Evolutionary conservation across 306 rosid genomes (phyloP), one percentile per base, ranked within the genome.

Genomic region (Pyrus bretschneideri): DNA sequence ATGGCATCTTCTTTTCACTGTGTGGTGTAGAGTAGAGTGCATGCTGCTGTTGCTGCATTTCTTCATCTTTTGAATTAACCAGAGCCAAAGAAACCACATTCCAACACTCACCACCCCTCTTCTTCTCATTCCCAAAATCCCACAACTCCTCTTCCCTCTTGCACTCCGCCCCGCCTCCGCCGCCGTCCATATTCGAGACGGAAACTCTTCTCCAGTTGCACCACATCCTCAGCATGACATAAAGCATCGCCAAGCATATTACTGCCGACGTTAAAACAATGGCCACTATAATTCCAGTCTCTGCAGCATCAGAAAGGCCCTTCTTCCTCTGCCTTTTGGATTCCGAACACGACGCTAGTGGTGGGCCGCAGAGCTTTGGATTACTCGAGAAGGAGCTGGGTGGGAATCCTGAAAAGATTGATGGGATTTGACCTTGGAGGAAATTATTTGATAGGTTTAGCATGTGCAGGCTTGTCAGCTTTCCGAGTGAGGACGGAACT

Each of bases 151-250:
- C 94, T 70, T 85, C 85, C 77, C 57, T 81, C 72, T 70, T 81
- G 30, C 57, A 29, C 13, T 71, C 85, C 54, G 44, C 74, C 46
- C 46, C 79, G 21, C 85, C 83, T 58, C 88, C 88, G 3, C 46
- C 82, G 62, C 87, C 86, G 4, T 89, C 93, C 25, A 84, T 79
- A 78, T 81, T 95, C 38, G 96, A 87, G 76, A 91, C 85, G 0
- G 90, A 69, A 51, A 89, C 92, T 81, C 83, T 79, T 86, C 93
- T 91, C 99, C 99, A 95, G 23, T 88, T 88, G 81, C 91, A 85
- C 97, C 98, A 95, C n/a, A 95, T 95, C 78, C 93, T 90, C 69
- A 88, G 81, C 99, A 95, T 92, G n/a, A 84, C 78, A 75, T 88
- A 92, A 76, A 92, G 11, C 91, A 95, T 79, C 49, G 83, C 73